Percentiles rank a stretch among this genome's conserved stretches.
phyloP scores from a whole-genome alignment of 2,329 filamentous ascomycete genomes.

The Ophiognomonia clavigignenti-juglandacearum region DNA sequence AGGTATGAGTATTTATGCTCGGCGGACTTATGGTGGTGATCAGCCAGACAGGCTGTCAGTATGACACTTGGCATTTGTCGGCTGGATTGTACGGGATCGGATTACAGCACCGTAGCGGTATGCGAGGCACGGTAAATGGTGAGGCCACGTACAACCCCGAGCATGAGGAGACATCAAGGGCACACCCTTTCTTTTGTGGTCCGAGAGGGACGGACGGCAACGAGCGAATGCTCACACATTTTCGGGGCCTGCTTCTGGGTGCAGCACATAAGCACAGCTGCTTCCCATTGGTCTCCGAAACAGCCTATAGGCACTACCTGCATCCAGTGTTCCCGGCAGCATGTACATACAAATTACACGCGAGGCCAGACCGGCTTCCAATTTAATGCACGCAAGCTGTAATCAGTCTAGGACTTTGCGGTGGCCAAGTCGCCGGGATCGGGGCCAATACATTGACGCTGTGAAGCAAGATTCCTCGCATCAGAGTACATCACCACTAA shows the following conservation, averaged over 20 bases:
- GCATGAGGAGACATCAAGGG: no score
- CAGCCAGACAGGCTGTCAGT: conserved; percentile 23
- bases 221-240: background rate
- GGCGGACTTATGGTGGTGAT: no score
- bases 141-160: background rate
- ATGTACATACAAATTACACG: no score
- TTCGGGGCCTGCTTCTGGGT: background rate
- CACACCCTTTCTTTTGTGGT: no score
- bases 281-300: background rate
- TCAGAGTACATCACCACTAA: no score
- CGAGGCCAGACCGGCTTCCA: no score
- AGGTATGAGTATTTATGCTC: no score
- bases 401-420: no score
- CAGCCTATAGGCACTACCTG: background rate
- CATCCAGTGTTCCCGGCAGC: background rate
- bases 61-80: conserved; percentile 35
- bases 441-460: no score
- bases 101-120: background rate
- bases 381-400: no score
- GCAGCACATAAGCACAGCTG: background rate
- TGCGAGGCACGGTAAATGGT: background rate
- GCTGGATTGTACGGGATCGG: conserved; percentile 13
- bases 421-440: no score
- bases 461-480: no score
- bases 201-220: background rate